Base-by-base conservation (phyloP, 139 green algal species). In the Volvox africanus region DNA sequence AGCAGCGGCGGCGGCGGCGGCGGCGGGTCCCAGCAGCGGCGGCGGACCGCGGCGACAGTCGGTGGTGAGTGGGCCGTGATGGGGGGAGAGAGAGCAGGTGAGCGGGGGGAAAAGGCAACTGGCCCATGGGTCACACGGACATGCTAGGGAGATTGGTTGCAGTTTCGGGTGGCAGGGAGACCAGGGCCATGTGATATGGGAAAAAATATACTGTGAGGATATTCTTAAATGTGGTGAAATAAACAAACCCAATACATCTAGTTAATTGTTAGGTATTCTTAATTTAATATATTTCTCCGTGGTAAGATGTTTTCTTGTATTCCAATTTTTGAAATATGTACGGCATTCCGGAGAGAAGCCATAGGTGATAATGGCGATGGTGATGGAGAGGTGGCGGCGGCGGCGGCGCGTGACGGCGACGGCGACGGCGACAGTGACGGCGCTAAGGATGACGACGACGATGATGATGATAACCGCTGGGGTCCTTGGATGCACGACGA, bases 401-500 rank as follows among this genome's bases (percentile, higher is more conserved):
- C 61, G 14, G 86, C 36, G 18, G 20, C 36, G 1, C 65, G 65
- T 9, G 65, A 73, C 11, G 83, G 32, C 11, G 37, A 61, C 0
- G 79, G 84, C 50, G 62, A 16, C 44, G 62, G 28, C 0, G 28
- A 35, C 18, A 30, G 75, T 30, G 77, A 24, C 50, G 89, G 69
- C 13, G 67, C 22, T 26, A 17, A 33, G 11, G n/a, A n/a, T n/a
- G 69, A 37, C 11, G 69, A 89, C 18, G 85, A 82, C 6, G 62
- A 61, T 30, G 81, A 90, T 17, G 87, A 90, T 28, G 88, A 33
- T 62, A 67, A 62, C 76, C 30, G 61, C 21, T 93, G 91, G 91
- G 91, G 91, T n/a, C 91, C 87, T 0, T 93, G 85, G 85, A 91
- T 93, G 91, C 30, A 83, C 12, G 87, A 91, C 2, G 88, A 91